A percentile compares a stretch with the other conserved stretches of the same genome.
phyloP scores from a whole-genome alignment of 2,329 filamentous ascomycete genomes.

The Monosporascus ibericus region DNA sequence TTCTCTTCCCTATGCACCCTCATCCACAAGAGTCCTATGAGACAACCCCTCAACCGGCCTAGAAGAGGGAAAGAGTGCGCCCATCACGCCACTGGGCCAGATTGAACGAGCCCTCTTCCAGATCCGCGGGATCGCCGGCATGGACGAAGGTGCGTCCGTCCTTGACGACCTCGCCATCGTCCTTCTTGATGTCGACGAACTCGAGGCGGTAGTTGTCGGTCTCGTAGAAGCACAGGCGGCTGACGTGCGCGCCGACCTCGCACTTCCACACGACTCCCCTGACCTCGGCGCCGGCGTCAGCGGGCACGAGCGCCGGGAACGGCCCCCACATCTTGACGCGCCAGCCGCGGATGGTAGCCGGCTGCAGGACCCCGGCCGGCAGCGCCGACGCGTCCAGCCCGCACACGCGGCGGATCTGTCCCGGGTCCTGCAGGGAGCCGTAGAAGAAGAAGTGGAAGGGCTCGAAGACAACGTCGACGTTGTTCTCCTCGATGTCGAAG shows the following conservation, averaged over 20 bases:
- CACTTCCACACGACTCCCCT: slow-evolving; percentile 16
- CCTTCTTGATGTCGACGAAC: slow-evolving; percentile 9
- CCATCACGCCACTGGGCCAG: neutral
- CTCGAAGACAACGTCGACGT: slow-evolving; percentile 9
- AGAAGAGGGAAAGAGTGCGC: neutral
- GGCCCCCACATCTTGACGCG: slow-evolving; percentile 9
- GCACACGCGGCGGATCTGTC: slow-evolving; percentile 3
- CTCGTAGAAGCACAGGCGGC: slow-evolving; percentile 9
- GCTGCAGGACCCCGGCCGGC: neutral
- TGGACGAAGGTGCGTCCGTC: slow-evolving; percentile 15
- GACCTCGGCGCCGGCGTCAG: slow-evolving; percentile 3
- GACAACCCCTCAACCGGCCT: neutral
- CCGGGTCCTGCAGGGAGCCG: slow-evolving; percentile 14
- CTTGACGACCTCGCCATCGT: slow-evolving; percentile 8
- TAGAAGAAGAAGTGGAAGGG: slow-evolving; percentile 25
- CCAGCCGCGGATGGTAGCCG: slow-evolving; percentile 13
- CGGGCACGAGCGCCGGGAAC: slow-evolving; percentile 14
- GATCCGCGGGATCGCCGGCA: neutral
- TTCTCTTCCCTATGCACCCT: too few species aligned
- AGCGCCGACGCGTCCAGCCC: neutral
- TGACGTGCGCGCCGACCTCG: slow-evolving; percentile 8
- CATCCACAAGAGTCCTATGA: neutral
- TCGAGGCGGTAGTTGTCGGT: slow-evolving; percentile 12
- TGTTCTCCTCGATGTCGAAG: neutral
- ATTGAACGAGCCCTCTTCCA: slow-evolving; percentile 10